A percentile compares a stretch with the other conserved stretches of the same genome.
phyloP scores from a whole-genome alignment of 192 early-diverging fungal genomes.

The Backusella parvicylindrica region DNA sequence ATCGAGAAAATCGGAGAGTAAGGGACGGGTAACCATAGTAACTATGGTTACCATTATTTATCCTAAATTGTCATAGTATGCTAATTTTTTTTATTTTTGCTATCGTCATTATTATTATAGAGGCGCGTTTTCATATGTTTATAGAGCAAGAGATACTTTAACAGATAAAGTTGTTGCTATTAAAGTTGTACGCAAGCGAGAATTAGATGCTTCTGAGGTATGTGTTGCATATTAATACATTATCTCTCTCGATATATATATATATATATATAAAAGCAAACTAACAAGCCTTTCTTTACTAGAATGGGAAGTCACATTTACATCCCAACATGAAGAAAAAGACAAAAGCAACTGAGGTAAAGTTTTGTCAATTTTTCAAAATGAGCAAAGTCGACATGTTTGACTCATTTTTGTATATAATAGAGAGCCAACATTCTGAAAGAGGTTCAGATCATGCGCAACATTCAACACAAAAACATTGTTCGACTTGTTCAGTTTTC shows the following conservation, averaged over 20 bases:
- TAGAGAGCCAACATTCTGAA: constrained; percentile 81
- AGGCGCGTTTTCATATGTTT: constrained; percentile 86
- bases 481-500: constrained; percentile 73
- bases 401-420: not conserved
- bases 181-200: constrained; percentile 77
- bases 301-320: constrained; percentile 24
- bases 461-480: constrained; percentile 73
- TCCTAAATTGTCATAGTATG: not conserved
- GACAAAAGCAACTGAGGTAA: constrained; percentile 36
- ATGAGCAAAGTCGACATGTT: not conserved
- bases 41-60: not conserved
- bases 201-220: constrained; percentile 70
- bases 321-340: constrained; percentile 38
- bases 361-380: not conserved
- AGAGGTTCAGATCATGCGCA: constrained; percentile 84
- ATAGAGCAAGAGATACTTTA: constrained; percentile 64
- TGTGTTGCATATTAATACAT: not conserved
- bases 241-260: too few species aligned
- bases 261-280: too few species aligned
- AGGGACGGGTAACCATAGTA: constrained; percentile 15
- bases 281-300: not conserved
- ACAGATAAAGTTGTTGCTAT: constrained; percentile 73
- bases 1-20: constrained; percentile 72
- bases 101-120: constrained; percentile 34
- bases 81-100: constrained; percentile 8